Percentiles rank a stretch among this genome's conserved stretches.
Evolutionary conservation across 2,329 filamentous ascomycete genomes (phyloP).

Genomic region (Nemania abortiva): DNA sequence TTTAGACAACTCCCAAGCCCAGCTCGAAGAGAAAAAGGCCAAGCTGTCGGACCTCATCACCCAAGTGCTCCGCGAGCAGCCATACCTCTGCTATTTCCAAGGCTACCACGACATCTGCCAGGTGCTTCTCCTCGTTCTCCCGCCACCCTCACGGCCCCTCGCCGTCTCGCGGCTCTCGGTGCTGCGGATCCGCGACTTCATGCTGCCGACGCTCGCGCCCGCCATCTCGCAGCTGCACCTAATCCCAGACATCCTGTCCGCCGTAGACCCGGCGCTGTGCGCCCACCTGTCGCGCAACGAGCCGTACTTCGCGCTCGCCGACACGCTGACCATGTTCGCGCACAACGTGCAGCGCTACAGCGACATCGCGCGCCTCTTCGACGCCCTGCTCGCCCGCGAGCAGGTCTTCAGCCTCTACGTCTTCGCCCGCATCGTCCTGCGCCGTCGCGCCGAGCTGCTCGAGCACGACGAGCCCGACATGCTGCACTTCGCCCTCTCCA

Average conservation of each 20-base stretch:
- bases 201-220: slow-evolving; percentile 88
- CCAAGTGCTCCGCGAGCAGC: slow-evolving; percentile 81
- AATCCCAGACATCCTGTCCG: slow-evolving; percentile 82
- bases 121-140: slow-evolving; percentile 89
- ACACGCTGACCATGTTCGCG: slow-evolving; percentile 94
- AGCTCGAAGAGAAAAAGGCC: slow-evolving; percentile 77
- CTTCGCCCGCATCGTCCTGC: slow-evolving; percentile 88
- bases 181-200: slow-evolving; percentile 94
- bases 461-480: slow-evolving; percentile 88
- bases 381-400: slow-evolving; percentile 87
- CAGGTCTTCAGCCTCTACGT: slow-evolving; percentile 92
- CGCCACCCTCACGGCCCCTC: slow-evolving; percentile 67
- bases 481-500: slow-evolving; percentile 88
- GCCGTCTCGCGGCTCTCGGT: slow-evolving; percentile 86
- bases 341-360: slow-evolving; percentile 93
- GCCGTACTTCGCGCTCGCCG: slow-evolving; percentile 93
- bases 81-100: slow-evolving; percentile 94
- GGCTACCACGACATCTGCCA: slow-evolving; percentile 99
- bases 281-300: slow-evolving; percentile 81
- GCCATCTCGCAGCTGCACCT: slow-evolving; percentile 88
- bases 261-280: slow-evolving; percentile 78
- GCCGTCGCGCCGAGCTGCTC: slow-evolving; percentile 85
- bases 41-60: slow-evolving; percentile 85
- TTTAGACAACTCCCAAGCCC: slow-evolving; percentile 74
- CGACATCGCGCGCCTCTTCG: slow-evolving; percentile 90